Percentiles rank a stretch among this genome's conserved stretches.
Conservation (phyloP, 305 asterid genomes). For the Stenogyne calaminthoides region DNA sequence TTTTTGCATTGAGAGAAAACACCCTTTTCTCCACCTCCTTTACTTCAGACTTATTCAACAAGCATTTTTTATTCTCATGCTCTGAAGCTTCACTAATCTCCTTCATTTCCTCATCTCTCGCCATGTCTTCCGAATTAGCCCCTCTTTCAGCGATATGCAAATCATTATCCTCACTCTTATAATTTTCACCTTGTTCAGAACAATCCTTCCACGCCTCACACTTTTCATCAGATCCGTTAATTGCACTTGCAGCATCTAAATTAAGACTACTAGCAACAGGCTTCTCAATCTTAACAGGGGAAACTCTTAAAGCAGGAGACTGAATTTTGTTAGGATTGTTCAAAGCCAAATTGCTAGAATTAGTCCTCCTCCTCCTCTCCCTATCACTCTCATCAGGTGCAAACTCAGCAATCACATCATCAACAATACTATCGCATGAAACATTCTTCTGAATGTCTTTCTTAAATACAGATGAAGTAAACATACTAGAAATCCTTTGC, state of each 20-base stretch:
- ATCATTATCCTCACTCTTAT: conserved; percentile 28
- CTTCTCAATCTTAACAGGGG: conserved; percentile 49
- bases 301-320: conserved; percentile 27
- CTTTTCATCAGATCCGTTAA: conserved; percentile 30
- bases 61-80: conserved; percentile 31
- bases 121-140: conserved; percentile 8
- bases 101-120: conserved; percentile 32
- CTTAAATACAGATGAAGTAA: conserved; percentile 81
- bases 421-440: conserved; percentile 81
- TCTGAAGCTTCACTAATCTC: conserved; percentile 33
- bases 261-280: conserved; percentile 36
- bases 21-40: conserved; percentile 57
- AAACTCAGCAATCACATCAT: conserved; percentile 89
- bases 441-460: conserved; percentile 56
- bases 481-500: conserved; percentile 80
- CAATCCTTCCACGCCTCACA: conserved; percentile 30
- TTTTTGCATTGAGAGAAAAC: conserved; percentile 72
- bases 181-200: conserved; percentile 25
- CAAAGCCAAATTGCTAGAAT: conserved; percentile 32
- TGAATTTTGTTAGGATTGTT: conserved; percentile 32
- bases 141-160: conserved; percentile 22
- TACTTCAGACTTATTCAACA: conserved; percentile 38
- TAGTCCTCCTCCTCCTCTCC: conserved; percentile 69
- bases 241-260: conserved; percentile 36
- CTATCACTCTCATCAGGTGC: conserved; percentile 89